Percentiles rank a stretch among this genome's conserved stretches.
Evolutionary conservation across 371 early-diverging fungal genomes (phyloP).

Genomic region (Mucor ambiguus): DNA sequence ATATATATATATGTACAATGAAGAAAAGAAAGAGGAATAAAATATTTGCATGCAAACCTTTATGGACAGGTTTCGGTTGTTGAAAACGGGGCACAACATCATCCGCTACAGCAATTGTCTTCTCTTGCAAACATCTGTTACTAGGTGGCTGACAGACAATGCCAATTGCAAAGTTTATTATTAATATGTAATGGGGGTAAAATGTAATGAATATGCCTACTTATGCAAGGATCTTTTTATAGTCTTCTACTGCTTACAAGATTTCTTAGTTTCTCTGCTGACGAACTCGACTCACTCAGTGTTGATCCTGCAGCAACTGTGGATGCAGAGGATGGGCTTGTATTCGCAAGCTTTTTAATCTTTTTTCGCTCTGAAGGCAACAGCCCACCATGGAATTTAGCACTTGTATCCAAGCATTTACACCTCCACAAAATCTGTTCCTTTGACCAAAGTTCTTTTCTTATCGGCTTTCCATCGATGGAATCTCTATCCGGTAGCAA

Average conservation of each 20-base stretch:
- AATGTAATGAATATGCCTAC: not conserved
- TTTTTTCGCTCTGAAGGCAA: slow-evolving; percentile 23
- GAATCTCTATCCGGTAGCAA: not conserved
- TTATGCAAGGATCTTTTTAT: not conserved
- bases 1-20: not conserved
- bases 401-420: slow-evolving; percentile 27
- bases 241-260: not conserved
- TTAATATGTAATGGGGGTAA: not conserved
- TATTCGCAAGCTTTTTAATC: not conserved
- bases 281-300: not conserved
- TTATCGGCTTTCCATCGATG: not conserved
- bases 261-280: not conserved
- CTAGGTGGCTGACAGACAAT: not conserved
- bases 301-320: not conserved
- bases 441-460: slow-evolving; percentile 22
- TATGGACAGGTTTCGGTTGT: not conserved
- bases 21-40: not conserved
- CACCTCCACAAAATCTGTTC: slow-evolving; percentile 20
- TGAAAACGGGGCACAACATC: not conserved
- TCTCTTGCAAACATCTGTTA: no score
- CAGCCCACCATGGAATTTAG: slow-evolving; percentile 4
- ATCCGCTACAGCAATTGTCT: not conserved
- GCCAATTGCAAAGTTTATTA: not conserved
- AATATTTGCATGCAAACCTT: not conserved
- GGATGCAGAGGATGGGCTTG: not conserved